phyloP scores from a whole-genome alignment of 2,329 filamentous ascomycete genomes.

The Scedosporium aurantiacum region DNA sequence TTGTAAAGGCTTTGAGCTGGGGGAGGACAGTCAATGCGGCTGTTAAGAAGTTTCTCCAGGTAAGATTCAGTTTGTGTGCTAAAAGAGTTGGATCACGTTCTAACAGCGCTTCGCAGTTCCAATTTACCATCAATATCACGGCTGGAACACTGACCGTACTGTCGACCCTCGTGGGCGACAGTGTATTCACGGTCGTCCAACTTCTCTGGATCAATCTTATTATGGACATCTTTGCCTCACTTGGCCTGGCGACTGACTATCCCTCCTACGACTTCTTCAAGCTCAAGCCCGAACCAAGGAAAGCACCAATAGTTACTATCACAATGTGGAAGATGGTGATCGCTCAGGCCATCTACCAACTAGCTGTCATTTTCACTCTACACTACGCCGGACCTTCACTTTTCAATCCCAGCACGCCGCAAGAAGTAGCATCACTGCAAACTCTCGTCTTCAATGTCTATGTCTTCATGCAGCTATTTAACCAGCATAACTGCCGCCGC shows the following conservation, averaged over 20 bases:
- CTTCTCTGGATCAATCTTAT: slow-evolving; percentile 51
- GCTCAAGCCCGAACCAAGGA: slow-evolving; percentile 17
- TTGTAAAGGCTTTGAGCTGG: slow-evolving; percentile 52
- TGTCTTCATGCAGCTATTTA: slow-evolving; percentile 65
- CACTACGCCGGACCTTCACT: slow-evolving; percentile 50
- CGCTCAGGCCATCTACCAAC: slow-evolving; percentile 49
- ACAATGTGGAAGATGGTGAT: slow-evolving; percentile 60
- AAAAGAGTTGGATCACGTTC: neutral
- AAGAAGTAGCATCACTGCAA: slow-evolving; percentile 32
- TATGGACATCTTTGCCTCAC: slow-evolving; percentile 48
- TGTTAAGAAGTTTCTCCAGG: slow-evolving; percentile 53
- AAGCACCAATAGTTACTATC: slow-evolving; percentile 53
- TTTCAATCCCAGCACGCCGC: slow-evolving; percentile 25
- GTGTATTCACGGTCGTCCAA: slow-evolving; percentile 45
- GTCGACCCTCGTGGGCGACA: slow-evolving; percentile 39
- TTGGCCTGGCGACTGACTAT: slow-evolving; percentile 33
- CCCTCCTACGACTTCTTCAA: slow-evolving; percentile 23
- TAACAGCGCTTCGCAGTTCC: slow-evolving; percentile 26
- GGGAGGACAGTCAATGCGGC: slow-evolving; percentile 53
- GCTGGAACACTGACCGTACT: slow-evolving; percentile 48
- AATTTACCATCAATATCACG: slow-evolving; percentile 52
- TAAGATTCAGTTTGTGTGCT: slow-evolving; percentile 17
- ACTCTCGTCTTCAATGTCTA: slow-evolving; percentile 60
- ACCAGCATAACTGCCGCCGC: slow-evolving; percentile 54
- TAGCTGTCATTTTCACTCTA: slow-evolving; percentile 44